These are phyloP conservation scores for Pseudogymnoascus pannorum DNA, from an alignment of 2,329 filamentous ascomycete species.

Conservation along the genomic window DNA sequence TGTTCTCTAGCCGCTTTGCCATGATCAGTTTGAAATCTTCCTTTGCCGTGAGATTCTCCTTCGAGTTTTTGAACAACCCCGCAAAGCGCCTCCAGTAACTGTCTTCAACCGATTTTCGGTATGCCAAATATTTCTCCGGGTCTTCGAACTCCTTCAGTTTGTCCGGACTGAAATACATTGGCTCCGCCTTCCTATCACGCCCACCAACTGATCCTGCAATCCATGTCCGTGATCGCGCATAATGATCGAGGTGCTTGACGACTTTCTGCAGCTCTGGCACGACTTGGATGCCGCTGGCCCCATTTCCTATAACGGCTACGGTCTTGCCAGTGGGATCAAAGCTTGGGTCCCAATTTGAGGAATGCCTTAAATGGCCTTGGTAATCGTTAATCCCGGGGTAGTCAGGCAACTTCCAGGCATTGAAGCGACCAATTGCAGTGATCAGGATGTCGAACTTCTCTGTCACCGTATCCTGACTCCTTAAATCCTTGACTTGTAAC, in stretches of 20 bases:
- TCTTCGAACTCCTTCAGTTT: slow-evolving; percentile 51
- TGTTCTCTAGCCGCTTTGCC: slow-evolving; percentile 43
- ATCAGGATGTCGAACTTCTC: slow-evolving; percentile 54
- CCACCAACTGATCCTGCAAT: slow-evolving; percentile 56
- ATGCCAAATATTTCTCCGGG: slow-evolving; percentile 52
- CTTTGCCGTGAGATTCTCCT: slow-evolving; percentile 41
- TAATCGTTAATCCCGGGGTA: slow-evolving; percentile 51
- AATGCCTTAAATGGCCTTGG: slow-evolving; percentile 50
- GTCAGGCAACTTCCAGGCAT: slow-evolving; percentile 55
- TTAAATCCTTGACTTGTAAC: slow-evolving; percentile 32
- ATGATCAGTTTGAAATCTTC: slow-evolving; percentile 46
- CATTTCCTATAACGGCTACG: slow-evolving; percentile 57
- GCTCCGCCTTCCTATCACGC: slow-evolving; percentile 42
- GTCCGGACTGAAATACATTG: slow-evolving; percentile 47
- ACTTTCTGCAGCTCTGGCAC: slow-evolving; percentile 44
- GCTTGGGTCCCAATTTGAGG: slow-evolving; percentile 50
- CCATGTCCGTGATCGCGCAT: slow-evolving; percentile 60
- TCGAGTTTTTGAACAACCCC: slow-evolving; percentile 45
- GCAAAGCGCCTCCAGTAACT: slow-evolving; percentile 56
- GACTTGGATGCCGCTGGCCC: slow-evolving; percentile 52
- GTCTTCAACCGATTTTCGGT: slow-evolving; percentile 49
- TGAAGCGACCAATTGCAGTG: slow-evolving; percentile 58
- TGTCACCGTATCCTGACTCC: slow-evolving; percentile 32
- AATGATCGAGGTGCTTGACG: slow-evolving; percentile 51
- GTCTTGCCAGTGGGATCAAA: slow-evolving; percentile 42